phyloP scores from a whole-genome alignment of 176 grass and related monocot species.

The Oryza punctata region DNA sequence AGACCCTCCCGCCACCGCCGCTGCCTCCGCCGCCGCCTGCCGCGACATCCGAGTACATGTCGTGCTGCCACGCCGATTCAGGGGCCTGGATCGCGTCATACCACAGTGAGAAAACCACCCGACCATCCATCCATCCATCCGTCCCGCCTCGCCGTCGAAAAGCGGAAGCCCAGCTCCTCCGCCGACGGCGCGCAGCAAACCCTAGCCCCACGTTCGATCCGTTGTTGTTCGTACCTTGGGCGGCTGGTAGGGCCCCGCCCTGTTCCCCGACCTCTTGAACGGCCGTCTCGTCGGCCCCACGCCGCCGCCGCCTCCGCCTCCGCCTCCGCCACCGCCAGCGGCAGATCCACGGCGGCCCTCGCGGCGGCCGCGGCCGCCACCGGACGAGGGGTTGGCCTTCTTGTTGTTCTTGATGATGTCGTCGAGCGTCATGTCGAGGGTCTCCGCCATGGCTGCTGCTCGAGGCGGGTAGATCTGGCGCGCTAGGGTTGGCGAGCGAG shows the following conservation, averaged over 20 bases:
- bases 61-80: constrained; percentile 90
- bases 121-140: constrained; percentile 33
- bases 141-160: constrained; percentile 35
- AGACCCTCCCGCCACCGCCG: constrained; percentile 52
- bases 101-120: constrained; percentile 81
- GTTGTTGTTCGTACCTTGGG: constrained; percentile 78
- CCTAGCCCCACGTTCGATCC: constrained; percentile 42
- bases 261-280: constrained; percentile 74
- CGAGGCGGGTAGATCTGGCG: constrained; percentile 27
- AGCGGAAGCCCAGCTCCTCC: constrained; percentile 19
- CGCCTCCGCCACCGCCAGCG: constrained; percentile 30
- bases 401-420: constrained; percentile 99
- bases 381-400: constrained; percentile 61
- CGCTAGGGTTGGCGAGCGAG: constrained; percentile 9
- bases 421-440: constrained; percentile 91
- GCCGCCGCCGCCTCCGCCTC: not conserved
- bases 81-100: constrained; percentile 88
- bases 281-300: constrained; percentile 63
- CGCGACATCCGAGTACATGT: constrained; percentile 59
- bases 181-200: constrained; percentile 9
- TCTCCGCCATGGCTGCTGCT: constrained; percentile 62
- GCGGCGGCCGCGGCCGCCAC: constrained; percentile 31
- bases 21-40: constrained; percentile 29
- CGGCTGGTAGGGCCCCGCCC: constrained; percentile 69
- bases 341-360: constrained; percentile 42